Evolutionary conservation across 495 filamentous ascomycete species (phyloP), one percentile per base, ranked within the genome.

Genomic region (Aspergillus saccharolyticus): DNA sequence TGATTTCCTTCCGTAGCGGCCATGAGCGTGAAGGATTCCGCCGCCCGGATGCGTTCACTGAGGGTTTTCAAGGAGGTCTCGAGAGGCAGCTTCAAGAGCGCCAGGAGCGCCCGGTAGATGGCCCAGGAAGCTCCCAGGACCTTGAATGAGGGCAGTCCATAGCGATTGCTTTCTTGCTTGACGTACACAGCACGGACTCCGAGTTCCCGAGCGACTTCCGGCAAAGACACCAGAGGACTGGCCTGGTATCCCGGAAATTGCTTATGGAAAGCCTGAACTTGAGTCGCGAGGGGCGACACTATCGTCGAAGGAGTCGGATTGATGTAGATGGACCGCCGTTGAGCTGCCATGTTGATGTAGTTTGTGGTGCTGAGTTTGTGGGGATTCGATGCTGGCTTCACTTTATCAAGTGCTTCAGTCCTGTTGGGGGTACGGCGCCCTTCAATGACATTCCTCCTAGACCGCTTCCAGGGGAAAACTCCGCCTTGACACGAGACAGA

Each of bases 41-140:
- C 56, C 14, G 79, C 71, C 44, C 67, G 64, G n/a, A 4, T 28
- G 47, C 47, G 22, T 0, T 25, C 60, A 25, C 68, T 60, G 20
- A 87, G 48, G 10, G 75, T 70, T 5, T 71, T 64, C 0, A 85
- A 39, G 20, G 66, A 52, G 2, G 67, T 57, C 7, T 71, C 71
- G 4, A 64, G 46, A 0, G 75, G 66, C 3, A 84, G 62, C 1
- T 61, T 66, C 16, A 83, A 65, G 5, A 71, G 57, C 0, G 67
- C 57, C 1, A 69, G 65, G 5, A 90, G 53, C 6, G 83, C 82
- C 39, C 79, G 78, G 59, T 82, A 84, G 46, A 78, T 74, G 0
- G 80, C 85, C 86, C 85, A 92, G n/a, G 85, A 86, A 0, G 89
- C 88, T 9, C 88, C 89, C 0, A 90, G 79, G 42, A 89, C 84